These are phyloP conservation scores for Stephania cephalantha DNA, from an alignment of 164 flowering plant species.

Conservation along the genomic window DNA sequence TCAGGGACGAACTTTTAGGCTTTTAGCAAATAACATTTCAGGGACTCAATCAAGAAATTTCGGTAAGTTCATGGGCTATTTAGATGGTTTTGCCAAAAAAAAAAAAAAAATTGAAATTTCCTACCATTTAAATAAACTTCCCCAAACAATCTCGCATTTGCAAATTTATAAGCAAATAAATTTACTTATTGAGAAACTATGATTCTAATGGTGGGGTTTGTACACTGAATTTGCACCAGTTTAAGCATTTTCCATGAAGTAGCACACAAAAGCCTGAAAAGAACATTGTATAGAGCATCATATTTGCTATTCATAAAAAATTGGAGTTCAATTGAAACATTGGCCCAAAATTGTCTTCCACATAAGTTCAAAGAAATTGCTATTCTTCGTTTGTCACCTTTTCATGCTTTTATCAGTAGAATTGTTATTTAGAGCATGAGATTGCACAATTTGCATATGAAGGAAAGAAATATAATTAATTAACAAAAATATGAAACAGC, in stretches of 20 bases:
- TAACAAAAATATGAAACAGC: neutral
- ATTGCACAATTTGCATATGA: neutral
- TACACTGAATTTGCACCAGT: neutral
- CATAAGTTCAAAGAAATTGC: neutral
- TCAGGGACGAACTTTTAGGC: too few species aligned
- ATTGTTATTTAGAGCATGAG: neutral
- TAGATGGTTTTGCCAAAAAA: too few species aligned
- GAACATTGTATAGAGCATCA: neutral
- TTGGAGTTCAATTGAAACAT: slow-evolving; percentile 2
- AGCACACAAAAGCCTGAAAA: neutral
- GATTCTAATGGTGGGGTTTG: neutral
- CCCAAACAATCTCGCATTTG: neutral
- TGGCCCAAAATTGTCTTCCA: neutral
- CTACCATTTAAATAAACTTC: neutral
- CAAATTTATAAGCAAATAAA: neutral
- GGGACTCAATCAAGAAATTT: too few species aligned
- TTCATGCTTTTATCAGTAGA: neutral
- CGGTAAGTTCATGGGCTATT: too few species aligned
- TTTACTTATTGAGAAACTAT: neutral
- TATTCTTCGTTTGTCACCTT: neutral
- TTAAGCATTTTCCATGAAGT: neutral
- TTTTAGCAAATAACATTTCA: too few species aligned
- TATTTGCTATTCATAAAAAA: neutral
- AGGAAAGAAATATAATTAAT: neutral
- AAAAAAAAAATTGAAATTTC: neutral